Base-by-base conservation (phyloP, 768 basidiomycete genomes). In the Russula earlei region DNA sequence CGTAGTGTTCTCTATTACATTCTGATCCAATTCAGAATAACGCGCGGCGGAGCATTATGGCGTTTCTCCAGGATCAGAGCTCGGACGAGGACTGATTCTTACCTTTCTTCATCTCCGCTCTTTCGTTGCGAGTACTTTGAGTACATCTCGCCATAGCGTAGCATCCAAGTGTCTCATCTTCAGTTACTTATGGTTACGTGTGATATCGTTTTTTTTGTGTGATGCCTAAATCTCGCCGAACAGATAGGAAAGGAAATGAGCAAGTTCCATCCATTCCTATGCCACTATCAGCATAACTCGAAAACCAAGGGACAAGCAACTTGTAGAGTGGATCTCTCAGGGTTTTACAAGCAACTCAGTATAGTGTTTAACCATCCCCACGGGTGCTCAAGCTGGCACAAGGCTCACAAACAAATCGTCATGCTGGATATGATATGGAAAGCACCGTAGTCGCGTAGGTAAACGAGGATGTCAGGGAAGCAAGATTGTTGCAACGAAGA, bases 31-130 rank as follows among this genome's bases (percentile, higher is more conserved):
- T 36, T 9, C n/a, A 36, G 76, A 65, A 62, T 55, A 79, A 71
- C 43, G 79, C 79, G 19, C 72, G 77, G 19, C 72, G 73, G 54
- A 85, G 80, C 56, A 87, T 90, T 49, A 78, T 77, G 73, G 84
- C 82, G 5, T 89, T 89, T 66, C 70, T 90, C 56, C 75, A 70
- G 37, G 83, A 85, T 62, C 84, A 88, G 64, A 87, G 85, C 62
- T 54, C 52, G 31, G 84, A 84, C 36, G 77, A 78, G 19, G 80
- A 82, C n/a, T 78, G 64, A 71, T 33, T 14, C 11, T 33, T 45
- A 14, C 51, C 22, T 38, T 52, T 3, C 12, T 14, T 29, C 17
- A 8, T 44, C 33, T 33, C 20, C 27, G 9, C n/a, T 41, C n/a
- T n/a, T n/a, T 34, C 29, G 47, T 29, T 27, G 31, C 37, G 24